Percentiles rank a stretch among this genome's conserved stretches.
Evolutionary conservation across 768 basidiomycete species (phyloP).

Genomic region (Arthromyces matolae): DNA sequence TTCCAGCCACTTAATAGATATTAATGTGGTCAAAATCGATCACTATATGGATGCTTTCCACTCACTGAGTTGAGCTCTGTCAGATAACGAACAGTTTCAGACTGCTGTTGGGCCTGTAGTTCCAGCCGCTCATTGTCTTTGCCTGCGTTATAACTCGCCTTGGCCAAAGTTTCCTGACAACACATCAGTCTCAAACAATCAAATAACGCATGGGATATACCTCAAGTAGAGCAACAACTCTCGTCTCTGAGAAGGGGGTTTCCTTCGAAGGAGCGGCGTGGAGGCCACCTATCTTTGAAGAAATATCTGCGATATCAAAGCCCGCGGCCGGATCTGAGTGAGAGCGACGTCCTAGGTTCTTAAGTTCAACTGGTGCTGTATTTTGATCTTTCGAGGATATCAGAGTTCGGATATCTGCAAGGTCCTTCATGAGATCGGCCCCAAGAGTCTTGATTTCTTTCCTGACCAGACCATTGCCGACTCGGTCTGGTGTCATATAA

Average conservation of each 20-base stretch:
- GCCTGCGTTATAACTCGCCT: conserved; percentile 45
- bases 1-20: conserved; percentile 82
- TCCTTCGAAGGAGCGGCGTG: conserved; percentile 1
- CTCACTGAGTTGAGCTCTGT: conserved; percentile 71
- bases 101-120: conserved; percentile 58
- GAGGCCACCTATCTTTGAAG: conserved; percentile 16
- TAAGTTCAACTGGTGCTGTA: neutral
- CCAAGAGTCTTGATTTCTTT: conserved; percentile 9
- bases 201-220: neutral
- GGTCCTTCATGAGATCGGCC: conserved; percentile 5
- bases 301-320: conserved; percentile 9
- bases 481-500: neutral
- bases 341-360: conserved; percentile 5
- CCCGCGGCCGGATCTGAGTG: too few species aligned
- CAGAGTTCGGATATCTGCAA: conserved; percentile 2
- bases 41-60: neutral
- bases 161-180: conserved; percentile 27
- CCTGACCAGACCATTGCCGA: neutral
- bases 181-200: neutral
- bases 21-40: too few species aligned
- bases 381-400: neutral
- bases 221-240: neutral
- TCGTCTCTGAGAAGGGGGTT: neutral
- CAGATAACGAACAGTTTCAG: conserved; percentile 72
- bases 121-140: conserved; percentile 45